Conservation (phyloP, 2,329 filamentous ascomycete genomes). For the Ophiostoma tasmaniense region DNA sequence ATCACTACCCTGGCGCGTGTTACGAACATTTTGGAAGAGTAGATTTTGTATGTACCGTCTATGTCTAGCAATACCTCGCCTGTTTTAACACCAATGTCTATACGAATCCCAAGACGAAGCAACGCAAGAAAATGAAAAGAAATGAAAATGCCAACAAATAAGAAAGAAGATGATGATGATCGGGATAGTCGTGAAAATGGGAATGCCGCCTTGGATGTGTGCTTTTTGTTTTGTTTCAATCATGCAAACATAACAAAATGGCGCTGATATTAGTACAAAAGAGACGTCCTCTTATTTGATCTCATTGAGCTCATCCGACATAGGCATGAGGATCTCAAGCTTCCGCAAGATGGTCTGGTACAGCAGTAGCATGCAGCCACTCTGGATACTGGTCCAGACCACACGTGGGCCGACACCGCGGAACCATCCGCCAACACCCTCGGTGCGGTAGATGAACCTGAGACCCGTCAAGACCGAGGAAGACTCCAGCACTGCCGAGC, state of each 20-base stretch:
- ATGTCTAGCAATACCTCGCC: not conserved
- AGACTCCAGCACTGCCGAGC: conserved; percentile 73
- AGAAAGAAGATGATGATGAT: not conserved
- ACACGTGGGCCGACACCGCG: conserved; percentile 84
- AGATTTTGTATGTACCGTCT: conserved; percentile 5
- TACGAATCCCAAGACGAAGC: not conserved
- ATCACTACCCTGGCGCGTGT: not conserved
- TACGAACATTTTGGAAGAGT: not conserved
- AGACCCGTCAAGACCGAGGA: conserved; percentile 82
- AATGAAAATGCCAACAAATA: not conserved
- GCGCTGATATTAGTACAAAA: not conserved
- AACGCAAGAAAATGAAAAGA: not conserved
- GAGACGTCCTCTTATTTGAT: not conserved
- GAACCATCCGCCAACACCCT: conserved; percentile 86
- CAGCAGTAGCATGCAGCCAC: conserved; percentile 89
- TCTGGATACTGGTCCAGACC: conserved; percentile 97
- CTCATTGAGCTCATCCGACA: conserved; percentile 21
- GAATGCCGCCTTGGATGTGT: not conserved
- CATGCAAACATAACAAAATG: not conserved
- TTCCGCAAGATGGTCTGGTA: conserved; percentile 81
- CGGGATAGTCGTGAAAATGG: not conserved
- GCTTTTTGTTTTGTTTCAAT: not conserved
- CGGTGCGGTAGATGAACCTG: conserved; percentile 78
- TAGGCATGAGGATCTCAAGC: conserved; percentile 49
- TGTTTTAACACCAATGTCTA: not conserved